A percentile compares a stretch with the other conserved stretches of the same genome.
These are phyloP conservation scores for Asterella californica DNA, from an alignment of 225 moss, liverwort and hornwort species.

Conservation along the genomic window DNA sequence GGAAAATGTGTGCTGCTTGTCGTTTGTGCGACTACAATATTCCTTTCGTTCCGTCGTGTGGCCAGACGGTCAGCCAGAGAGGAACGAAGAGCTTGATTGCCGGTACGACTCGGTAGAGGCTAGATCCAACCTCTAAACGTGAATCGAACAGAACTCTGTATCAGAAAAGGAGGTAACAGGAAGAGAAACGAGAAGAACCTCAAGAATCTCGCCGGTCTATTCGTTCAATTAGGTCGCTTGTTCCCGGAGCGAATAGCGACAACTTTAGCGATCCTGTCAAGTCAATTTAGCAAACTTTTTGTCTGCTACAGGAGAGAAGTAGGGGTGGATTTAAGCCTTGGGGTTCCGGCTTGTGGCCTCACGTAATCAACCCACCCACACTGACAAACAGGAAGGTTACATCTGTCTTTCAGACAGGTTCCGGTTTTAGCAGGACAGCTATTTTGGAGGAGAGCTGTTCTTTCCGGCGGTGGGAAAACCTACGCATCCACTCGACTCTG, in stretches of 20 bases:
- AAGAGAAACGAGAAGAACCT: no score
- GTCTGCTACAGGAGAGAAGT: neutral
- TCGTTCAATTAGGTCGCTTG: no score
- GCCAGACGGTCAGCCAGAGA: neutral
- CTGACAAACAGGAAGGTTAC: neutral
- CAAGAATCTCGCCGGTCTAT: no score
- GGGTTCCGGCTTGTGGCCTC: neutral
- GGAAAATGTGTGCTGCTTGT: slow-evolving; percentile 7
- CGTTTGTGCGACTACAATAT: neutral
- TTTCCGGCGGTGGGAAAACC: no score
- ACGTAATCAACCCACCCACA: neutral
- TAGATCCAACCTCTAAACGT: no score
- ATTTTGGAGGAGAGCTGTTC: neutral
- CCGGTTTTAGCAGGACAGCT: slow-evolving; percentile 3
- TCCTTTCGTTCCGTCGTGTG: neutral
- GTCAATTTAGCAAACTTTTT: no score
- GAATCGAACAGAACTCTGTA: no score
- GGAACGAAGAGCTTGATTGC: neutral
- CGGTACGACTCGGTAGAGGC: no score
- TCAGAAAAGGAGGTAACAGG: no score
- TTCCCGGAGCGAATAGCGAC: no score
- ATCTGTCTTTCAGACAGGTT: neutral
- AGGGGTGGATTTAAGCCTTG: neutral
- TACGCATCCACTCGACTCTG: no score
- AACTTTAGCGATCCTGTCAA: no score